phyloP scores from a whole-genome alignment of 805 yeast species.

The Suhomyces sp. region DNA sequence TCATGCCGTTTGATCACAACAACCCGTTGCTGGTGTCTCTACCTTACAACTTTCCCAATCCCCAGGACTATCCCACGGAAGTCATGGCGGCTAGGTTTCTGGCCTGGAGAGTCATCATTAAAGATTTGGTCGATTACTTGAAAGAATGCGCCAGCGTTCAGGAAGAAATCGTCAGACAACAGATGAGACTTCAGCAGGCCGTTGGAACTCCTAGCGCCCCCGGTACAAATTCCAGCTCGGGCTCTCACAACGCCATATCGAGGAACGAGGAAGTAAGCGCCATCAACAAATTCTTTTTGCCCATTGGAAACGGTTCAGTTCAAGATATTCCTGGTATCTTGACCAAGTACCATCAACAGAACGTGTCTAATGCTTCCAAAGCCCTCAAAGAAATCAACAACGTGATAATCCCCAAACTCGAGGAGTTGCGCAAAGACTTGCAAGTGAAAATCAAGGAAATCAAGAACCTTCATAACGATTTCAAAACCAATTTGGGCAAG shows the following conservation, averaged over 20 bases:
- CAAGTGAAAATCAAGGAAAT: conserved; percentile 84
- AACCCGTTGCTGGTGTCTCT: conserved; percentile 41
- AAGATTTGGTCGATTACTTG: conserved; percentile 70
- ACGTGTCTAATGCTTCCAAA: conserved; percentile 32
- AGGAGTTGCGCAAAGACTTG: conserved; percentile 65
- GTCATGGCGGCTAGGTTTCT: conserved; percentile 77
- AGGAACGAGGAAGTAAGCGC: conserved; percentile 31
- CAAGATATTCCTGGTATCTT: conserved; percentile 77
- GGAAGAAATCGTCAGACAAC: conserved; percentile 85
- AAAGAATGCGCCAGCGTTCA: conserved; percentile 79
- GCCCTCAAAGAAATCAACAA: conserved; percentile 50
- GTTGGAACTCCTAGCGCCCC: conserved; percentile 24
- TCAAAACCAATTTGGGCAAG: conserved; percentile 67
- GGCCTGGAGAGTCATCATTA: conserved; percentile 81
- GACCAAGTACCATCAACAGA: conserved; percentile 46
- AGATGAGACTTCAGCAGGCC: conserved; percentile 75
- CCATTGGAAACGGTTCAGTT: conserved; percentile 75
- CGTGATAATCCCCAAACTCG: conserved; percentile 52
- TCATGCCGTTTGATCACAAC: conserved; percentile 7
- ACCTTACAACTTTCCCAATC: conserved; percentile 33
- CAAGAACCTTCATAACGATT: conserved; percentile 76
- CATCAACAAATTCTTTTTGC: conserved; percentile 57
- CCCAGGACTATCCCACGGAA: conserved; percentile 70
- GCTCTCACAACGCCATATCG: conserved; percentile 9
- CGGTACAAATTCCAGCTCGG: neutral